Evolutionary conservation across 768 basidiomycete genomes (phyloP).

Genomic region (Phaffia tasmanica): DNA sequence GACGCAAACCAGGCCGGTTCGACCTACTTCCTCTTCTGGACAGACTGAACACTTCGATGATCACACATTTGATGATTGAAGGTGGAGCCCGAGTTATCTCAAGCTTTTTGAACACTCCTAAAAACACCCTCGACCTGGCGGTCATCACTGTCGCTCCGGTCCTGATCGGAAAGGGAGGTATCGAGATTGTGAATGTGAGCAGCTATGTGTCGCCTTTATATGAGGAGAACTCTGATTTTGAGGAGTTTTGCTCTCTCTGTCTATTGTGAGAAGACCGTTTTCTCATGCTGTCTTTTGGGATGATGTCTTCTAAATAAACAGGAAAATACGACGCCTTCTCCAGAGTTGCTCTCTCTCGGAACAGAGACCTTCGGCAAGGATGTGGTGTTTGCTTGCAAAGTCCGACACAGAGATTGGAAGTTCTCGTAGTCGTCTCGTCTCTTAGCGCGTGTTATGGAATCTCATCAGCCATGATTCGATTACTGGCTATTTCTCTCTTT

Average conservation of each 20-base stretch:
- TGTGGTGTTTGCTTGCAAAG: slow-evolving; percentile 33
- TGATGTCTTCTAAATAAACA: slow-evolving; percentile 4
- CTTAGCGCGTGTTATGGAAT: no score
- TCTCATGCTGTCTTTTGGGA: not conserved
- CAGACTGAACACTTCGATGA: slow-evolving; percentile 26
- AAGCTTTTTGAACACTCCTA: slow-evolving; percentile 48
- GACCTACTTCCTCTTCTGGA: slow-evolving; percentile 22
- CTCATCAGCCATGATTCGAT: no score
- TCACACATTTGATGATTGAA: slow-evolving; percentile 84
- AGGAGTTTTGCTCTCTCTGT: not conserved
- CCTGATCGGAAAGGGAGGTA: slow-evolving; percentile 52
- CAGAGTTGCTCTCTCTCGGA: slow-evolving; percentile 29
- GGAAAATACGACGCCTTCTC: slow-evolving; percentile 30
- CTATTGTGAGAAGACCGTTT: not conserved
- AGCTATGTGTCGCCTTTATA: slow-evolving; percentile 9
- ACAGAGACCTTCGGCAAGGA: slow-evolving; percentile 35
- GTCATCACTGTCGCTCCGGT: slow-evolving; percentile 78
- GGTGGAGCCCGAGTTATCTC: slow-evolving; percentile 76
- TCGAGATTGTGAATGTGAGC: slow-evolving; percentile 31
- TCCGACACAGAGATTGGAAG: slow-evolving; percentile 19
- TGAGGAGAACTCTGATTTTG: not conserved
- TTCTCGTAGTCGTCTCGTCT: no score
- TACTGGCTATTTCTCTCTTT: no score
- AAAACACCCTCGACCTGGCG: slow-evolving; percentile 52
- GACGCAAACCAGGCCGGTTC: slow-evolving; percentile 7